Conservation (phyloP, 2,329 filamentous ascomycete genomes). For the Biscogniauxia marginata region DNA sequence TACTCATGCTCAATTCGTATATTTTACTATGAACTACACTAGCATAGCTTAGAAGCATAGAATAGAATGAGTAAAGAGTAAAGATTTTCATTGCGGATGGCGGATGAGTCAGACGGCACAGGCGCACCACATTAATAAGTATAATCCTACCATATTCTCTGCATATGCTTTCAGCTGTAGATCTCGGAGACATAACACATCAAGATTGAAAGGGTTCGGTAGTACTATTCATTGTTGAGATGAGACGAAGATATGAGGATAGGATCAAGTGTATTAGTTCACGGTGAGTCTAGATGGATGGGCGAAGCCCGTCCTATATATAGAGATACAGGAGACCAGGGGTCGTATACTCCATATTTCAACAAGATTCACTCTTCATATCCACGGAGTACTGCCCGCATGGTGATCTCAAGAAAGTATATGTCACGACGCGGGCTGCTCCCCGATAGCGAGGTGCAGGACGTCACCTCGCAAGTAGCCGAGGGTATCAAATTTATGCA, state of each 20-base stretch:
- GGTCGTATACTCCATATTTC: too few relatives aligned
- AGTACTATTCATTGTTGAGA: too few relatives aligned
- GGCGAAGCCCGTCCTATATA: too few relatives aligned
- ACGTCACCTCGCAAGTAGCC: background rate
- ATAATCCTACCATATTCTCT: background rate
- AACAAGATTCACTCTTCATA: too few relatives aligned
- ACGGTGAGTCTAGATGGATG: too few relatives aligned
- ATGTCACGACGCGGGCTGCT: background rate
- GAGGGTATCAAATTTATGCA: background rate
- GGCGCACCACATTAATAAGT: background rate
- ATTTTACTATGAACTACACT: background rate
- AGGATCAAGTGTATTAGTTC: too few relatives aligned
- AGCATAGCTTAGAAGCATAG: background rate
- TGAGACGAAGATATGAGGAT: too few relatives aligned
- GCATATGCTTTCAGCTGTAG: background rate
- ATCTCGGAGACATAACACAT: background rate
- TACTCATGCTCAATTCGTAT: background rate
- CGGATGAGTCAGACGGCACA: background rate
- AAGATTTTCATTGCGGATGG: background rate
- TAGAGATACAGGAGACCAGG: too few relatives aligned
- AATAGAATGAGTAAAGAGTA: background rate
- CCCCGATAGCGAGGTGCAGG: background rate
- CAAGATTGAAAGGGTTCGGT: too few relatives aligned
- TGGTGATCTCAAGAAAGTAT: background rate
- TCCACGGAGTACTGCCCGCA: background rate